Percentiles rank a stretch among this genome's conserved stretches.
phyloP scores from a whole-genome alignment of 78 protist species.

The Goniomonas avonlea region DNA sequence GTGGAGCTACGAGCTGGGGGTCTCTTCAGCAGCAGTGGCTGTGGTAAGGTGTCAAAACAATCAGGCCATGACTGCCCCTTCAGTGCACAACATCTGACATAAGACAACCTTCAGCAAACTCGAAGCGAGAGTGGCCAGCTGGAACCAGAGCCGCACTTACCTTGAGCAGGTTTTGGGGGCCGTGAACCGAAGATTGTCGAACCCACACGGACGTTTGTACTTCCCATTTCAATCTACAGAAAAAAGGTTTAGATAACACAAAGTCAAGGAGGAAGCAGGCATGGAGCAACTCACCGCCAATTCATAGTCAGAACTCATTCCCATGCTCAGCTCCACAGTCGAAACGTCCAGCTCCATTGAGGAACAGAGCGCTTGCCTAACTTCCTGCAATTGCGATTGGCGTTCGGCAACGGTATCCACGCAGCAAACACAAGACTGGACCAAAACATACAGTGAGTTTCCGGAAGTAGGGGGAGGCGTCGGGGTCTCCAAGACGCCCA shows the following conservation, averaged over 20 bases:
- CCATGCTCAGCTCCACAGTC: constrained; percentile 23
- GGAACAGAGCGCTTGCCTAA: not conserved
- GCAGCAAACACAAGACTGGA: not conserved
- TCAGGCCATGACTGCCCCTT: too few relatives aligned
- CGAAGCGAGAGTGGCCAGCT: too few relatives aligned
- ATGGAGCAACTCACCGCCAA: not conserved
- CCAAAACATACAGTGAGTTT: not conserved
- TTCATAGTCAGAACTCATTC: constrained; percentile 56
- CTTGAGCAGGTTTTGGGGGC: not conserved
- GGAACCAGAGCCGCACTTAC: too few relatives aligned
- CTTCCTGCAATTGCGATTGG: not conserved
- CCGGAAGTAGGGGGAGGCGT: not conserved
- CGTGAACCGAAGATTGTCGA: constrained; percentile 51
- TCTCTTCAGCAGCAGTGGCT: too few relatives aligned
- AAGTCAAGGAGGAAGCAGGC: too few relatives aligned
- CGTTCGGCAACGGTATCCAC: not conserved
- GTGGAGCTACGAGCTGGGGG: too few relatives aligned
- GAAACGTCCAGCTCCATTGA: not conserved
- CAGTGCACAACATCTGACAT: too few relatives aligned
- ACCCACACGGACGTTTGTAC: constrained; percentile 60
- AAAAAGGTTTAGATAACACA: constrained; percentile 31
- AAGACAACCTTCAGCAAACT: too few relatives aligned
- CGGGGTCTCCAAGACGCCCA: constrained; percentile 26
- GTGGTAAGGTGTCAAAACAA: too few relatives aligned
- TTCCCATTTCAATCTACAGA: constrained; percentile 19